These are phyloP conservation scores for Penicillium lividum DNA, from an alignment of 495 filamentous ascomycete genomes.

Conservation along the genomic window DNA sequence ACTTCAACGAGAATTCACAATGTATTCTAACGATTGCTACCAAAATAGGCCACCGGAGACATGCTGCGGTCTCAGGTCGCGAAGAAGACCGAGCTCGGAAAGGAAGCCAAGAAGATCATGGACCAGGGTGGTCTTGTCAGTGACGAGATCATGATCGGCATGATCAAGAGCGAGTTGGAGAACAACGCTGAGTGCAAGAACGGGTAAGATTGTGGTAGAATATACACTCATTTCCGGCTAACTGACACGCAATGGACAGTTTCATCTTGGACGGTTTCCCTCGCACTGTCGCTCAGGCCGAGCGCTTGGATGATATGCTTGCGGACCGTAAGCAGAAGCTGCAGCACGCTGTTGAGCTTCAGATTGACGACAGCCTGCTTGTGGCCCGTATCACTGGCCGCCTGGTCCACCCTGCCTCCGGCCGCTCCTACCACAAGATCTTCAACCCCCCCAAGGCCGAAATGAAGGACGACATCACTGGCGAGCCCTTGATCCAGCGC, in stretches of 20 bases:
- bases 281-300: conserved; percentile 90
- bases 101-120: conserved; percentile 99
- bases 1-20: background rate
- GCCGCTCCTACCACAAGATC: conserved; percentile 93
- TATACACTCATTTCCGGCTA: conserved; percentile 1
- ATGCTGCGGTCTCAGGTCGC: conserved; percentile 99
- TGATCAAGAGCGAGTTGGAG: conserved; percentile 97
- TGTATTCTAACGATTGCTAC: conserved; percentile 9
- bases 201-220: conserved; percentile 52
- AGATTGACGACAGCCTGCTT: conserved; percentile 92
- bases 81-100: conserved; percentile 92
- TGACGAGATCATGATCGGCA: conserved; percentile 98
- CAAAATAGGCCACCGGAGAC: conserved; percentile 85
- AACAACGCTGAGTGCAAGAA: conserved; percentile 94
- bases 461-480: conserved; percentile 97
- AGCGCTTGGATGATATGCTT: conserved; percentile 93
- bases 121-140: conserved; percentile 95
- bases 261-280: conserved; percentile 99
- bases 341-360: conserved; percentile 91
- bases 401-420: conserved; percentile 90
- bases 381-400: conserved; percentile 97
- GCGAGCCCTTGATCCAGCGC: conserved; percentile 94
- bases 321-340: conserved; percentile 68
- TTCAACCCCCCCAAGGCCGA: conserved; percentile 96
- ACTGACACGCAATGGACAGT: conserved; percentile 48